phyloP scores from a whole-genome alignment of 192 early-diverging fungal species.

The Coemansia interrupta region DNA sequence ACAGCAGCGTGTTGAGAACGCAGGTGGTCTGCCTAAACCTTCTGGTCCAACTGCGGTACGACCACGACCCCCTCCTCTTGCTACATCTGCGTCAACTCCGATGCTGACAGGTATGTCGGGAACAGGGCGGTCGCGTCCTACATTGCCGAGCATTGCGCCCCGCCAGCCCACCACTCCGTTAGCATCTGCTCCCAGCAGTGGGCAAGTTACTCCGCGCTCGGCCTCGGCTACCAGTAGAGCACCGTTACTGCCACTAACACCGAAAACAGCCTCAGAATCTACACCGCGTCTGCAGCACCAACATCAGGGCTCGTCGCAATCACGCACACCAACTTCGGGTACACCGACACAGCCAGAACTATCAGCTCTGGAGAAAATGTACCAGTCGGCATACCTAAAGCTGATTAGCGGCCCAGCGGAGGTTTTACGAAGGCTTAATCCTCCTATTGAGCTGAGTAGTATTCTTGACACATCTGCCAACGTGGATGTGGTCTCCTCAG shows the following conservation, averaged over 20 bases:
- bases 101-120: background rate
- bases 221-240: background rate
- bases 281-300: background rate
- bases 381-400: conserved; percentile 46
- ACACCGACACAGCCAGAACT: conserved; percentile 3
- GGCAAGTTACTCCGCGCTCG: conserved; percentile 1
- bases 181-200: background rate
- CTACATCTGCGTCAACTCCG: background rate
- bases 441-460: conserved; percentile 35
- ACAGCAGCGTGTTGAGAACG: background rate
- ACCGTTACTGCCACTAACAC: background rate
- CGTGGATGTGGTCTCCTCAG: conserved; percentile 3
- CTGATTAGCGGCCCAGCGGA: conserved; percentile 36
- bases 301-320: background rate
- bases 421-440: conserved; percentile 31
- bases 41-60: too few relatives aligned
- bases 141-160: conserved; percentile 25
- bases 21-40: too few relatives aligned
- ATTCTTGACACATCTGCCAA: conserved; percentile 7
- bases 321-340: background rate
- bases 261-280: conserved; percentile 2
- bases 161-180: conserved; percentile 8
- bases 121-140: conserved; percentile 10
- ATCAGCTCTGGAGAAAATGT: conserved; percentile 44
- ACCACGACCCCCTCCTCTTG: background rate